Conservation (phyloP, 2,329 filamentous ascomycete species). For the Aspergillus texensis region DNA sequence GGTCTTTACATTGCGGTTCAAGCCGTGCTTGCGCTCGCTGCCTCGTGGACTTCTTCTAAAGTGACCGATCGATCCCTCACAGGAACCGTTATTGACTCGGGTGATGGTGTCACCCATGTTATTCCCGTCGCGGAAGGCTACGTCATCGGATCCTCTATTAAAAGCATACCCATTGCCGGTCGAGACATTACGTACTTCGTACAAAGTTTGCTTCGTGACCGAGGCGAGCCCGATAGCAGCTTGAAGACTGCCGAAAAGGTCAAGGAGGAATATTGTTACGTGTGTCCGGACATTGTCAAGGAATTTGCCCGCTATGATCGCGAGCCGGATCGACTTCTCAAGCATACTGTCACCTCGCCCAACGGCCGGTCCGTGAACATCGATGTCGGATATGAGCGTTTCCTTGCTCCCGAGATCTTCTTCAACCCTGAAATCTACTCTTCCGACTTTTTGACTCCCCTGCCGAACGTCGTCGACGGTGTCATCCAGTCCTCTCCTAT, state of each 20-base stretch:
- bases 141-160: slow-evolving; percentile 98
- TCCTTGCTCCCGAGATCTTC: slow-evolving; percentile 97
- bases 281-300: slow-evolving; percentile 98
- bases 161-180: slow-evolving; percentile 96
- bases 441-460: slow-evolving; percentile 94
- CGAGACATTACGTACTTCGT: slow-evolving; percentile 99
- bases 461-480: slow-evolving; percentile 90
- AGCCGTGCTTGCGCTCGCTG: slow-evolving; percentile 91
- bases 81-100: slow-evolving; percentile 96
- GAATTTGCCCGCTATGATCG: slow-evolving; percentile 94
- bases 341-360: slow-evolving; percentile 83
- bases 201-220: slow-evolving; percentile 91
- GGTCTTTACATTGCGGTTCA: slow-evolving; percentile 99
- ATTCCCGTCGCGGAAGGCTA: slow-evolving; percentile 98
- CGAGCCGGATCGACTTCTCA: slow-evolving; percentile 85
- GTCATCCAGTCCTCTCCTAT: slow-evolving; percentile 98
- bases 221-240: slow-evolving; percentile 93
- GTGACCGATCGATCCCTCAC: slow-evolving; percentile 94
- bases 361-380: slow-evolving; percentile 83
- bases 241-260: slow-evolving; percentile 97
- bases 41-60: slow-evolving; percentile 98
- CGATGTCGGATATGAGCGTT: slow-evolving; percentile 96
- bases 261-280: slow-evolving; percentile 98
- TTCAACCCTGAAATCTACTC: slow-evolving; percentile 99
- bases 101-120: slow-evolving; percentile 98